These are phyloP conservation scores for Diaporthe destruens DNA, from an alignment of 2,329 filamentous ascomycete genomes.

Conservation along the genomic window DNA sequence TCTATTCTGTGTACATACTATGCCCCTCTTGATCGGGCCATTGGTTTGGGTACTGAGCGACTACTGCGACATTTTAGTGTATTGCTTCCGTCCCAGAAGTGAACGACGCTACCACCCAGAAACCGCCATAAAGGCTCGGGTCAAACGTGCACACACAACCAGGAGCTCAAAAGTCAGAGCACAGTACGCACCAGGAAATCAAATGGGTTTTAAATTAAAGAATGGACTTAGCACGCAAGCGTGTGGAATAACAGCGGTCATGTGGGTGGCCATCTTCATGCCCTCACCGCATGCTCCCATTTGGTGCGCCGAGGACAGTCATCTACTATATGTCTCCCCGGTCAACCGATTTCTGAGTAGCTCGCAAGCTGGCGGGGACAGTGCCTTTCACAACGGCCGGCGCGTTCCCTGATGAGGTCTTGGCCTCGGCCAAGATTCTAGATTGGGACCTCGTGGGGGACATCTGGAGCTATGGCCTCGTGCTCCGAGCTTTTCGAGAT, in stretches of 20 bases:
- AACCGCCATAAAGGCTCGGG: conserved; percentile 22
- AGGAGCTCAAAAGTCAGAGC: conserved; percentile 18
- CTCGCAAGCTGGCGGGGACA: neutral
- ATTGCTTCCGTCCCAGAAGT: conserved; percentile 1
- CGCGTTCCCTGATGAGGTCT: neutral
- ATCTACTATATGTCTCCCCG: neutral
- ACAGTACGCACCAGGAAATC: neutral
- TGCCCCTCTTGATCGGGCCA: neutral
- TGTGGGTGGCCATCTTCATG: neutral
- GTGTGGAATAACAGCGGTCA: neutral
- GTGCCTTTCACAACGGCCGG: neutral
- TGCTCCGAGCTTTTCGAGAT: conserved; percentile 6
- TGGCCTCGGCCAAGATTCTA: neutral
- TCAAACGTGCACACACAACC: conserved; percentile 23
- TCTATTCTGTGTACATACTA: neutral
- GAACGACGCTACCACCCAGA: conserved; percentile 2
- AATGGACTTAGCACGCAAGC: neutral
- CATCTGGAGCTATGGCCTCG: conserved; percentile 33
- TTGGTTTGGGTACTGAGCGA: neutral
- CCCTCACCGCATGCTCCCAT: neutral
- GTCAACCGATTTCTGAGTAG: neutral
- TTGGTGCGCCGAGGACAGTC: neutral
- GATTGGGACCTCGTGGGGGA: neutral
- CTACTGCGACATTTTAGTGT: too few relatives aligned
- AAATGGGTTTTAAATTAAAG: conserved; percentile 6